phyloP scores from a whole-genome alignment of 225 moss, liverwort and hornwort species.

The Marchantia paleacea region DNA sequence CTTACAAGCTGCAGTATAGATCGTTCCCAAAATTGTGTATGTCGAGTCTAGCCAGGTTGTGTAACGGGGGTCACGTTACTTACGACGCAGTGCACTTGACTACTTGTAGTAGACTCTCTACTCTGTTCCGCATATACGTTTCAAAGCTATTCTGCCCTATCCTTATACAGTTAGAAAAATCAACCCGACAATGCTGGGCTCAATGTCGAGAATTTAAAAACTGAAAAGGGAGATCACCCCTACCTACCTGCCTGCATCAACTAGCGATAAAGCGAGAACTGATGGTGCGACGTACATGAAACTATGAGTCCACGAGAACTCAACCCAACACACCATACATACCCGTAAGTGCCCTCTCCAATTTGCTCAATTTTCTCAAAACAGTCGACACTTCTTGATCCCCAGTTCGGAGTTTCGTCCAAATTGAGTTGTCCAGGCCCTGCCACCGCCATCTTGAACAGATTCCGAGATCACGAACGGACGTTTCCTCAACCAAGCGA shows the following conservation, averaged over 20 bases:
- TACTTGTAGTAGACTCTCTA: neutral
- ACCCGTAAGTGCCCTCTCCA: conserved; percentile 48
- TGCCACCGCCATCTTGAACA: conserved; percentile 23
- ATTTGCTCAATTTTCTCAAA: conserved; percentile 49
- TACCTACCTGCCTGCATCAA: neutral
- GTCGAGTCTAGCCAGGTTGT: neutral
- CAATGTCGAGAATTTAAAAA: neutral
- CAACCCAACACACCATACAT: neutral
- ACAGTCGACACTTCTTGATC: conserved; percentile 39
- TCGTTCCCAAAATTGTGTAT: neutral
- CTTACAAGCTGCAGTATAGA: neutral
- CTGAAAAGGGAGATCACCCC: neutral
- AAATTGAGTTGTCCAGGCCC: conserved; percentile 34
- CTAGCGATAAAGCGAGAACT: neutral
- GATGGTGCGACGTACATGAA: neutral
- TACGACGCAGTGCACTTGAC: neutral
- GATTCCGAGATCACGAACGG: neutral
- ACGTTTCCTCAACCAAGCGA: neutral
- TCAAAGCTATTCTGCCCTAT: neutral
- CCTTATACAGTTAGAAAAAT: neutral
- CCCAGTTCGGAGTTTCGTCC: conserved; percentile 39
- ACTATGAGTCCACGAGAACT: neutral
- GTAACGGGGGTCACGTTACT: neutral
- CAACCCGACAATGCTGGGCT: neutral
- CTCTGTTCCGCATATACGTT: neutral